A percentile compares a stretch with the other conserved stretches of the same genome.
These are phyloP conservation scores for Suillus ampliporus DNA, from an alignment of 768 basidiomycete genomes.

Conservation along the genomic window DNA sequence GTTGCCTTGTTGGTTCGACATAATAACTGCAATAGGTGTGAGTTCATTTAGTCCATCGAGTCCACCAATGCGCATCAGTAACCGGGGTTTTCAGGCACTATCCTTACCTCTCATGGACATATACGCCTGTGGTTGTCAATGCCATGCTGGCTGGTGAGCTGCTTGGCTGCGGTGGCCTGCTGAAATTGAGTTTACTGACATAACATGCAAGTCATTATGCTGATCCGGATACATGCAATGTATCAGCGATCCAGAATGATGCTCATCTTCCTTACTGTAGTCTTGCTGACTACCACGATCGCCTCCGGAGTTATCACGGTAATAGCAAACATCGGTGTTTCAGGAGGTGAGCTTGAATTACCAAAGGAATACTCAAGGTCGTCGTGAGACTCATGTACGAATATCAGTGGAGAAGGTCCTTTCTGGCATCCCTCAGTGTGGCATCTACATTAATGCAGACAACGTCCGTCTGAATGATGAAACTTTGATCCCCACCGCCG, in stretches of 20 bases:
- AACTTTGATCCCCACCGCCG: not conserved
- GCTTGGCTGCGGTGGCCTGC: not conserved
- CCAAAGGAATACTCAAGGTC: not conserved
- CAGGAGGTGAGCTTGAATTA: not conserved
- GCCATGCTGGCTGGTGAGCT: not conserved
- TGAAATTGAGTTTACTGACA: not conserved
- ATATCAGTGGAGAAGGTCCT: not conserved
- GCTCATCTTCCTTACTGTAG: not conserved
- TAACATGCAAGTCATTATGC: not conserved
- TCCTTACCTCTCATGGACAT: not conserved
- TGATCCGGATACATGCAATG: not conserved
- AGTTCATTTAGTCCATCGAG: too few species aligned
- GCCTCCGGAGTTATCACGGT: not conserved
- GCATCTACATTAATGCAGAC: not conserved
- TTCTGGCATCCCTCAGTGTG: not conserved
- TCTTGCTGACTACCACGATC: not conserved
- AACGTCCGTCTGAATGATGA: not conserved
- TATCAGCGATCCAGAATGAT: not conserved
- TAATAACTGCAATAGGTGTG: too few species aligned
- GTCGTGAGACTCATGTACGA: not conserved
- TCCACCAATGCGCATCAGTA: too few species aligned
- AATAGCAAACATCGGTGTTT: not conserved
- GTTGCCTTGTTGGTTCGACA: too few species aligned
- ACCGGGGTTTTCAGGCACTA: not conserved
- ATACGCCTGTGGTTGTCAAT: not conserved